Evolutionary conservation across 441 rosid genomes (phyloP), one percentile per base, ranked within the genome.

Genomic region (Isatis lusitanica): DNA sequence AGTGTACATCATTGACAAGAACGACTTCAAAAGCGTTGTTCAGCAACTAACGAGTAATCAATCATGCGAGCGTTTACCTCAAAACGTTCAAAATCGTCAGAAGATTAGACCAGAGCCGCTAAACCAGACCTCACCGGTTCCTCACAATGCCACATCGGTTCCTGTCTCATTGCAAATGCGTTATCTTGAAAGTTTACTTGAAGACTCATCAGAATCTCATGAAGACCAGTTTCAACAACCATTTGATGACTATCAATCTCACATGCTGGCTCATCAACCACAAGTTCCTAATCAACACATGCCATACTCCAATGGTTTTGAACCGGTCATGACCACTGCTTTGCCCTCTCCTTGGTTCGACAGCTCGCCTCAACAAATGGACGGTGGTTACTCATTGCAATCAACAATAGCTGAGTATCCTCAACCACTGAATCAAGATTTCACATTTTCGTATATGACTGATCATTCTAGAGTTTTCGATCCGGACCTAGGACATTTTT

Each of bases 1-100:
- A 28, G 73, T 74, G 18, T 75, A 63, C 40, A 63, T 69, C 65
- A 38, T 70, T 44, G 30, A 75, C 60, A 63, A 75, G 66, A 40
- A 38, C 2, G 74, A 75, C 53, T 75, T 75, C 74, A 75, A 75
- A 52, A 10, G 17, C 35, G 4, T 63, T 69, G 79, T 69, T 69
- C 79, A 75, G 11, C 30, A 16, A 13, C 60, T 69, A 33, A 69
- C 79, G 12, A 24, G 79, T 69, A 11, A 3, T 63, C 17, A 62
- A 53, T 11, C 74, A 69, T 33, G 66, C 62, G 53, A 75, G 36
- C 3, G 0, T 63, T 63, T 69, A 63, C 52, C 70, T 55, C 74
- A 75, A 52, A 55, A 17, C 46, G 2, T 31, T 61, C 56, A 48
- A 50, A 51, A 21, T 7, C 59, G 7, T 62, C 51, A 68, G 2